Evolutionary conservation across 139 green algal genomes (phyloP).

Genomic region (Medakamo hakoo): DNA sequence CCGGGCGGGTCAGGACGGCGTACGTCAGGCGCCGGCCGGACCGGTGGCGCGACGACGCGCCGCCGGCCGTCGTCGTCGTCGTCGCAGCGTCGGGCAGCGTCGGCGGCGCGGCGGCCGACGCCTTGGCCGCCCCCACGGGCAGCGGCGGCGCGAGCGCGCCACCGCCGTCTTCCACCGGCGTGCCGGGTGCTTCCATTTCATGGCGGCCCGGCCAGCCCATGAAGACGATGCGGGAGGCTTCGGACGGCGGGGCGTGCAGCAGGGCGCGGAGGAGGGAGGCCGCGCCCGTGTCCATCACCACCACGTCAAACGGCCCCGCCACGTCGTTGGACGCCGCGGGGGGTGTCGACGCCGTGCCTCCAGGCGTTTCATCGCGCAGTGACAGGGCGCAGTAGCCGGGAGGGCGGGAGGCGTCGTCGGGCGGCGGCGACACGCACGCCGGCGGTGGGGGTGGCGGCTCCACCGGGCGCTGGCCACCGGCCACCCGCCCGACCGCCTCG

Average conservation of each 20-base stretch:
- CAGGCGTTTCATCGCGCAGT: slow-evolving; percentile 8
- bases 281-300: slow-evolving; percentile 37
- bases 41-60: neutral
- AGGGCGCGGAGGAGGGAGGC: slow-evolving; percentile 32
- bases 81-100: neutral
- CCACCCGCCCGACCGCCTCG: slow-evolving; percentile 25
- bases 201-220: slow-evolving; percentile 37
- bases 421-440: neutral
- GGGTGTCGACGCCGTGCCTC: neutral
- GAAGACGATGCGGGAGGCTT: slow-evolving; percentile 25
- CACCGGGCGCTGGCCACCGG: neutral
- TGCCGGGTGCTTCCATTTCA: slow-evolving; percentile 7
- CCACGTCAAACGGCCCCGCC: slow-evolving; percentile 30
- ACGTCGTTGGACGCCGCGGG: slow-evolving; percentile 1
- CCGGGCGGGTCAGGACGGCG: slow-evolving; percentile 45
- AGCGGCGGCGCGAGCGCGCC: neutral
- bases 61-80: neutral
- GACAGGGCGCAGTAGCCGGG: slow-evolving; percentile 7
- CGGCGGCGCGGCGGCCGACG: neutral
- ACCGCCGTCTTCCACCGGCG: too few species aligned
- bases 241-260: slow-evolving; percentile 4
- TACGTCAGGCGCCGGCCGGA: slow-evolving; percentile 31
- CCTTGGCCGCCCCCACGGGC: slow-evolving; percentile 11
- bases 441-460: neutral
- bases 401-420: too few species aligned